phyloP scores from a whole-genome alignment of 495 filamentous ascomycete species.

The Tuber microsphaerosporum region DNA sequence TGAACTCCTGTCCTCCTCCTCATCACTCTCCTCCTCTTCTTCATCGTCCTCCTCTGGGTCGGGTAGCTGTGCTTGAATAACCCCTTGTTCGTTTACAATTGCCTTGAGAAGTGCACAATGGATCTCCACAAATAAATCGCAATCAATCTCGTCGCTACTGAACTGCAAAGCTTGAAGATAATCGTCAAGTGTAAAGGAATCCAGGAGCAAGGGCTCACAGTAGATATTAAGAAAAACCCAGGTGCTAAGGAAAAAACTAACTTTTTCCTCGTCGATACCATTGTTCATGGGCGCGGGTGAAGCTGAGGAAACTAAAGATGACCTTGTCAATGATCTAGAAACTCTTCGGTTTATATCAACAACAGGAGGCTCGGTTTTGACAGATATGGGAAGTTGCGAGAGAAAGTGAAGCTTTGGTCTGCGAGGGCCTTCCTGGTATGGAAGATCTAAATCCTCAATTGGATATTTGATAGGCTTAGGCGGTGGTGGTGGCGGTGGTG shows the following conservation, averaged over 20 bases:
- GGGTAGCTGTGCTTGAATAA: conserved; percentile 69
- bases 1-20: conserved; percentile 46
- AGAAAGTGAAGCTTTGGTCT: conserved; percentile 73
- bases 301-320: conserved; percentile 23
- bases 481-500: conserved; percentile 55
- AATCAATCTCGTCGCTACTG: conserved; percentile 66
- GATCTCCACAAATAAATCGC: conserved; percentile 80
- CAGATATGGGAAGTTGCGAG: conserved; percentile 50
- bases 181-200: conserved; percentile 97
- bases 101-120: conserved; percentile 88
- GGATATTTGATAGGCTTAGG: conserved; percentile 85
- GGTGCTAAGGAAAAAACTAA: conserved; percentile 46
- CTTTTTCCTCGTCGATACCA: conserved; percentile 37
- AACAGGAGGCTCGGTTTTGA: conserved; percentile 28
- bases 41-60: conserved; percentile 64
- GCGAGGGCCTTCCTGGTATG: conserved; percentile 53
- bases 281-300: conserved; percentile 31
- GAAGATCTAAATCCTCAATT: conserved; percentile 83
- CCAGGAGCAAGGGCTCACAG: conserved; percentile 81
- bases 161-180: conserved; percentile 82
- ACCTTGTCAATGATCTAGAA: conserved; percentile 30
- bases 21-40: conserved; percentile 56
- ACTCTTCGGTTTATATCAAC: conserved; percentile 36
- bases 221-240: conserved; percentile 97
- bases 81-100: conserved; percentile 71